These are phyloP conservation scores for Polychaeton citri DNA, from an alignment of 2,329 filamentous ascomycete genomes.

Conservation along the genomic window DNA sequence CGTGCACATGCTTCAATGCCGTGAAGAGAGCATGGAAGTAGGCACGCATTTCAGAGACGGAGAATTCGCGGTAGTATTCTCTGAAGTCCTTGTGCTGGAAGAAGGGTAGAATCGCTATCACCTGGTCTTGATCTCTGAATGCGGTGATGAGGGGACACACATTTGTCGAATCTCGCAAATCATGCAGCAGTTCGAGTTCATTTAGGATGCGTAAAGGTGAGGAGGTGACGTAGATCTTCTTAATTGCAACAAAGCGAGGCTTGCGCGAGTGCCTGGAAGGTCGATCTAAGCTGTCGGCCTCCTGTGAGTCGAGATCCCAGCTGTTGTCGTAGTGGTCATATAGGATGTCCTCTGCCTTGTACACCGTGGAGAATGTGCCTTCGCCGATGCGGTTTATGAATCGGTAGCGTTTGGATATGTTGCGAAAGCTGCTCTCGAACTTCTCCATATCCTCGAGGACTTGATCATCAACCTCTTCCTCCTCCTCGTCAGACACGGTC, in stretches of 20 bases:
- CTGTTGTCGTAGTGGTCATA: conserved; percentile 74
- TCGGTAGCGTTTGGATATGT: conserved; percentile 71
- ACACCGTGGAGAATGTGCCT: conserved; percentile 96
- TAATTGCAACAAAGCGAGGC: conserved; percentile 82
- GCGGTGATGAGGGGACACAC: conserved; percentile 95
- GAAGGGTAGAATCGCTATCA: conserved; percentile 87
- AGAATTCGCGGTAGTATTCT: conserved; percentile 85
- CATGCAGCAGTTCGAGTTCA: conserved; percentile 84
- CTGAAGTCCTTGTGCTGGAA: conserved; percentile 93
- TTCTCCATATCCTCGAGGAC: conserved; percentile 80
- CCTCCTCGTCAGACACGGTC: conserved; percentile 33
- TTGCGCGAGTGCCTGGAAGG: conserved; percentile 21
- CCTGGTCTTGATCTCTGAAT: conserved; percentile 89
- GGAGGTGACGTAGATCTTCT: conserved; percentile 98
- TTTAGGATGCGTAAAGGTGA: conserved; percentile 89
- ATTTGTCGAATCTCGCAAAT: conserved; percentile 66
- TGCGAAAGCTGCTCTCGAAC: conserved; percentile 68
- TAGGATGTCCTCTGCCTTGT: conserved; percentile 88
- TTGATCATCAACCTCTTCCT: conserved; percentile 46
- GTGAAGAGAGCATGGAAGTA: conserved; percentile 84
- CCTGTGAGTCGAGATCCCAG: conserved; percentile 64
- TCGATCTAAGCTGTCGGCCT: conserved; percentile 29
- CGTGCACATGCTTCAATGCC: conserved; percentile 71
- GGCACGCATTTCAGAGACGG: conserved; percentile 68
- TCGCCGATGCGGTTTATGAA: conserved; percentile 95